A percentile compares a stretch with the other conserved stretches of the same genome.
These are phyloP conservation scores for Gamsiella multidivaricata DNA, from an alignment of 192 early-diverging fungal genomes.

Conservation along the genomic window DNA sequence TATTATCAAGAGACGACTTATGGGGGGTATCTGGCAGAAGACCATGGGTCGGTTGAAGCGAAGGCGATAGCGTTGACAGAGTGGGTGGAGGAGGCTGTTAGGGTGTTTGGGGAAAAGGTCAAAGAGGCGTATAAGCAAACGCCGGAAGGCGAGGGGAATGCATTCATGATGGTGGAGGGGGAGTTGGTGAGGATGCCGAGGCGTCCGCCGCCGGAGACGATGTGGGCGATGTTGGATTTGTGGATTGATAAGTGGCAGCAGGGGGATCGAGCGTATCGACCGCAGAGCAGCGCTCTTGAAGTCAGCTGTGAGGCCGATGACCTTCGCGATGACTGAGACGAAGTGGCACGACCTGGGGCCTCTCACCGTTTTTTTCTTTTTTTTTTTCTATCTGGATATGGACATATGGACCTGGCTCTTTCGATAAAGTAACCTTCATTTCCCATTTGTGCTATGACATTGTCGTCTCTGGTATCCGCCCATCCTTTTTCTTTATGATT, in stretches of 20 bases:
- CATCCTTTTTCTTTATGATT: too few species aligned
- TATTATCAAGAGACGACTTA: constrained; percentile 5
- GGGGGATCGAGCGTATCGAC: neutral
- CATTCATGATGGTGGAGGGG: neutral
- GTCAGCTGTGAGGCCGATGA: neutral
- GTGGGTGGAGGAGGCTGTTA: constrained; percentile 2
- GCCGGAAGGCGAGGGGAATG: too few species aligned
- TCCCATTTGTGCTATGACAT: too few species aligned
- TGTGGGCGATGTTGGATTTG: constrained; percentile 5
- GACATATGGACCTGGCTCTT: too few species aligned
- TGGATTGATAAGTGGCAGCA: constrained; percentile 13
- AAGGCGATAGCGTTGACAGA: neutral
- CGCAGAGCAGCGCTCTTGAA: neutral
- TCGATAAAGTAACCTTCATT: too few species aligned
- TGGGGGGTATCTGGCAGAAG: neutral
- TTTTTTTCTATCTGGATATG: too few species aligned
- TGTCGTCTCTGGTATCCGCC: too few species aligned
- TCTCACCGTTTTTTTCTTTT: too few species aligned
- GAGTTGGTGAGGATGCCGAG: neutral
- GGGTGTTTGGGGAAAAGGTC: too few species aligned
- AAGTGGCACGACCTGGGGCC: neutral
- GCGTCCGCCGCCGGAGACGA: neutral
- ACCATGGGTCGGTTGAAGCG: neutral
- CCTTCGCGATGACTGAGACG: neutral
- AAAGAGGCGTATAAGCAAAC: too few species aligned